These are phyloP conservation scores for Athelia sp. DNA, from an alignment of 1,284 basidiomycete genomes.

Conservation along the genomic window DNA sequence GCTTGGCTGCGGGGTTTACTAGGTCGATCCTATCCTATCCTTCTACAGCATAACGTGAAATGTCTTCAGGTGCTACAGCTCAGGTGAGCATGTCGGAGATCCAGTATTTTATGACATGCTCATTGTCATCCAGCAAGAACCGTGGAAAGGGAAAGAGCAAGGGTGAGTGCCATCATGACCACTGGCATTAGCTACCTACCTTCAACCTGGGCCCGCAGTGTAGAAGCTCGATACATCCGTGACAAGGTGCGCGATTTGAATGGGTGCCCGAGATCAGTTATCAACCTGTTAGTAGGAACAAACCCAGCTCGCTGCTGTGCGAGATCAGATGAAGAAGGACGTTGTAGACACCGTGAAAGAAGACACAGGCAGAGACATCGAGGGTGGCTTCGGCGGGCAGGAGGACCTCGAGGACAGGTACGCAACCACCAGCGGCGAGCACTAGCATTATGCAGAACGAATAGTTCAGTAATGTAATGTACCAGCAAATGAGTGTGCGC, in stretches of 20 bases:
- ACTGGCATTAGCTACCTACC: neutral
- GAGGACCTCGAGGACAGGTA: slow-evolving; percentile 53
- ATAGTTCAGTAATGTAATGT: too few relatives aligned
- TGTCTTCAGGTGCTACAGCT: slow-evolving; percentile 22
- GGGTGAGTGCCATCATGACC: slow-evolving; percentile 1
- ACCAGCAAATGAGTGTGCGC: too few relatives aligned
- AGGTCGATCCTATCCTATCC: too few relatives aligned
- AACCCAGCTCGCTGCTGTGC: slow-evolving; percentile 39
- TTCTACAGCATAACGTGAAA: too few relatives aligned
- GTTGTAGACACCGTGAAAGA: slow-evolving; percentile 16
- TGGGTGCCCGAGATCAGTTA: neutral
- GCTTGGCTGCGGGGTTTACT: too few relatives aligned
- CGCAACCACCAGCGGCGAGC: slow-evolving; percentile 51
- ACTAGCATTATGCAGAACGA: slow-evolving; percentile 23
- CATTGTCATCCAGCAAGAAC: slow-evolving; percentile 21
- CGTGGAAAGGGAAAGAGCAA: slow-evolving; percentile 38
- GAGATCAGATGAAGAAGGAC: slow-evolving; percentile 19
- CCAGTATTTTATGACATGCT: too few relatives aligned
- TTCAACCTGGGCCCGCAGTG: slow-evolving; percentile 12
- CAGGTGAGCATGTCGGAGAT: slow-evolving; percentile 13
- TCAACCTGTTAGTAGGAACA: slow-evolving; percentile 31
- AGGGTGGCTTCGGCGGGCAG: slow-evolving; percentile 51
- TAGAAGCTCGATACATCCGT: slow-evolving; percentile 35
- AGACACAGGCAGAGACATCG: slow-evolving; percentile 32
- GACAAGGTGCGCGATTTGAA: slow-evolving; percentile 26